Base-by-base conservation (phyloP, 306 rosid species). In the Fragaria ananassa region DNA sequence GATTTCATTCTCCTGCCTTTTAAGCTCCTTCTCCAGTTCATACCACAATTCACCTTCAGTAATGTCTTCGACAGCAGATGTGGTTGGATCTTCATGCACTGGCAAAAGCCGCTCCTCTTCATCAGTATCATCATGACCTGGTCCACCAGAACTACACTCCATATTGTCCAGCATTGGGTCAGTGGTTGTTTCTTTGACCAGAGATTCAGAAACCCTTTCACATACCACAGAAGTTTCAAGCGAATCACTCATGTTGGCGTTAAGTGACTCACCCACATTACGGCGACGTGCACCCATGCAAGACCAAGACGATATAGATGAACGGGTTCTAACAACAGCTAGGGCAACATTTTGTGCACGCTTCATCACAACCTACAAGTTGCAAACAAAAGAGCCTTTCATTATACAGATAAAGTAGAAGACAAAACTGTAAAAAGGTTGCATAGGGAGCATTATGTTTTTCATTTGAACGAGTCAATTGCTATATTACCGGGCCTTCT, bases 241-340 rank as follows among this genome's bases (percentile, higher is more conserved):
- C 61, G 68, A 56, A 67, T 82, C 87, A 19, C 81, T 91, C 3
- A 84, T 29, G 53, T 86, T 78, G 39, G 96, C 74, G 64, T 71
- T 78, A 21, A 80, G 12, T 11, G 79, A 67, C 42, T 85, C 70
- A 74, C 87, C 83, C 37, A 91, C 88, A 73, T 82, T 87, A 41
- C 98, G 95, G 31, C 93, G 91, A 5, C 97, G 96, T 17, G 96
- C 97, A 39, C 93, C 96, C 88, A 95, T 95, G 89, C 98, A 95
- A 63, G 97, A 95, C 98, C 98, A 95, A 1, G 97, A 90, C 58
- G 96, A 82, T 71, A 95, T 72, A 1, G 97, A 90, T 63, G 98
- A 89, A 66, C 91, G 98, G 31, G 96, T 95, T 75, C 97, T 83
- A 31, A 95, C 97, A 71, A 95, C 98, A 71, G 97, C 97, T 78